Conservation (phyloP, 2,329 filamentous ascomycete genomes). For the Botrytis squamosa region DNA sequence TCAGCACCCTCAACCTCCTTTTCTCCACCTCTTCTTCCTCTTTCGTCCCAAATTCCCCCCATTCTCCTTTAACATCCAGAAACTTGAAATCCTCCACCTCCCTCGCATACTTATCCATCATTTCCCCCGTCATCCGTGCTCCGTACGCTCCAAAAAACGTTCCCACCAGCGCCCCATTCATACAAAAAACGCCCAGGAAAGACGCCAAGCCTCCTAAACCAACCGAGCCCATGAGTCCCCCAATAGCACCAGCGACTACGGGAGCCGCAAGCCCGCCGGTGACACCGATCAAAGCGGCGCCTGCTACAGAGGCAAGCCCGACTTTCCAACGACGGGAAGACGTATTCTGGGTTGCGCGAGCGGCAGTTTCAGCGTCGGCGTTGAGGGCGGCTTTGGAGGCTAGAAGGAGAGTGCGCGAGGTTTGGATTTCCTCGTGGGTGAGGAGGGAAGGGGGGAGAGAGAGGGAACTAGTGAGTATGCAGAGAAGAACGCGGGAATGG, state of each 20-base stretch:
- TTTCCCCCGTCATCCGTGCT: constrained; percentile 73
- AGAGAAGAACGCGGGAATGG: constrained; percentile 66
- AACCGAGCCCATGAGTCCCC: constrained; percentile 79
- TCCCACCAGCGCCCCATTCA: constrained; percentile 81
- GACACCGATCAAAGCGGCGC: constrained; percentile 84
- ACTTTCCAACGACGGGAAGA: constrained; percentile 80
- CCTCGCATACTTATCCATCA: constrained; percentile 83
- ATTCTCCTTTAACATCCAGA: constrained; percentile 61
- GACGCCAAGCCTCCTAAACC: constrained; percentile 83
- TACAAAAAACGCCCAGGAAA: constrained; percentile 81
- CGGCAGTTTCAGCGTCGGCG: constrained; percentile 67
- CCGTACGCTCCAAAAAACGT: constrained; percentile 88
- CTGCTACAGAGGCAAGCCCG: constrained; percentile 79
- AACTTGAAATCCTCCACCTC: constrained; percentile 83
- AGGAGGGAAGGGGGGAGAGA: constrained; percentile 58
- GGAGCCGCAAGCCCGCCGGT: constrained; percentile 90
- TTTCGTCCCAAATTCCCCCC: constrained; percentile 32
- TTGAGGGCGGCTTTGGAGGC: constrained; percentile 61
- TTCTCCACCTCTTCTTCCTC: constrained; percentile 20
- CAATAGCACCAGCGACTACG: constrained; percentile 80
- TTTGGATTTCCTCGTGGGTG: constrained; percentile 68
- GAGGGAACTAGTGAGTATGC: constrained; percentile 67
- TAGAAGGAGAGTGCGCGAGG: constrained; percentile 72
- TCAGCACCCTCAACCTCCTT: constrained; percentile 69
- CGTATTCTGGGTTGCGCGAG: constrained; percentile 65